Evolutionary conservation across 179 eudicot species (phyloP).

Genomic region (Actinidia arguta): DNA sequence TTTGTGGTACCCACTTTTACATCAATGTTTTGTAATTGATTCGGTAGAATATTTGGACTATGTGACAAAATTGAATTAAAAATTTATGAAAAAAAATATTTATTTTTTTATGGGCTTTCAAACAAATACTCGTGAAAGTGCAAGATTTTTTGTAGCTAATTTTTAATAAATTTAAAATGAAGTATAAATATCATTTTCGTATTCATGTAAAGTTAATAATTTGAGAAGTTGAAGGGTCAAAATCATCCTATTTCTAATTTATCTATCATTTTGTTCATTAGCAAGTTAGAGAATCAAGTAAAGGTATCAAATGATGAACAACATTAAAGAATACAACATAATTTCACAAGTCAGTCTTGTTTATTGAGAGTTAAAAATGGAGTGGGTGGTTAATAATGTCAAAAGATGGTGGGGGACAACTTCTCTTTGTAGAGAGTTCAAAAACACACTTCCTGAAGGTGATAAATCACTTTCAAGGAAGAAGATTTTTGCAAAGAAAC

Average conservation of each 20-base stretch:
- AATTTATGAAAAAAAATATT: too few species aligned
- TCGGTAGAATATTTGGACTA: too few species aligned
- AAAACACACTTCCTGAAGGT: slow-evolving; percentile 7
- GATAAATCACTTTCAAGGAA: slow-evolving; percentile 6
- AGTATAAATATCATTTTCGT: too few species aligned
- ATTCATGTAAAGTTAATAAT: background rate
- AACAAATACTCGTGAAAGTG: too few species aligned
- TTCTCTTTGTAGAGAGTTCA: background rate
- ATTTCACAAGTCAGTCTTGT: background rate
- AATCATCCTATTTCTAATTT: background rate
- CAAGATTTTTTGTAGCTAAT: too few species aligned
- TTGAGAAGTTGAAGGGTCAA: slow-evolving; percentile 10
- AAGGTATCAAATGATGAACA: background rate
- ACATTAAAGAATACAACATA: background rate
- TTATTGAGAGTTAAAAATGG: background rate
- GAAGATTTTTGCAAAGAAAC: background rate
- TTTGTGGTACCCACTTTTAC: too few species aligned
- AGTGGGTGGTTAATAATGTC: background rate
- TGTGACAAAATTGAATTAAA: too few species aligned
- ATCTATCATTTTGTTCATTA: background rate
- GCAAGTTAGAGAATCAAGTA: background rate
- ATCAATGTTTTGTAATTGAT: too few species aligned
- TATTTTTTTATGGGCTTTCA: too few species aligned
- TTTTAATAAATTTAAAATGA: too few species aligned
- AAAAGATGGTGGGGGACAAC: background rate